Percentiles rank a stretch among this genome's conserved stretches.
phyloP scores from a whole-genome alignment of 331 rosid species.

The Phaseolus coccineus region DNA sequence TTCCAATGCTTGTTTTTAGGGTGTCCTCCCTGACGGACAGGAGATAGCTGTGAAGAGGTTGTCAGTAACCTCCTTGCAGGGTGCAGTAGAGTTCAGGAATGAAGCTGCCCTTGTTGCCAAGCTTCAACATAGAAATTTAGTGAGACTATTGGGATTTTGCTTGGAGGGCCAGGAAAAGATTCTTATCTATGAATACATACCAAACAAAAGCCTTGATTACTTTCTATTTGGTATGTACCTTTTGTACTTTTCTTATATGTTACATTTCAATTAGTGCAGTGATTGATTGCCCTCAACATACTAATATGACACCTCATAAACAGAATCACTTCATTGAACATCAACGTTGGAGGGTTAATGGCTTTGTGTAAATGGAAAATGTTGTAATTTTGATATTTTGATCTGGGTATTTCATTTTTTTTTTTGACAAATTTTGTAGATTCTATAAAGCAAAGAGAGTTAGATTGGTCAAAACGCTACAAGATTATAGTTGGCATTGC shows the following conservation, averaged over 20 bases:
- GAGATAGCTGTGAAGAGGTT: constrained; percentile 67
- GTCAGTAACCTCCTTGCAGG: constrained; percentile 53
- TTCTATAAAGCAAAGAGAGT: constrained; percentile 36
- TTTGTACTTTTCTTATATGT: constrained; percentile 19
- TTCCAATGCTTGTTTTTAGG: constrained; percentile 43
- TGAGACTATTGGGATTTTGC: constrained; percentile 61
- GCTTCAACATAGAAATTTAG: constrained; percentile 77
- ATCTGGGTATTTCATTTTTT: constrained; percentile 1
- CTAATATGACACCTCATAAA: neutral
- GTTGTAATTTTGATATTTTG: neutral
- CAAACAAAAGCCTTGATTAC: constrained; percentile 69
- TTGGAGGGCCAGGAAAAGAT: constrained; percentile 65
- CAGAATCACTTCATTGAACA: constrained; percentile 22
- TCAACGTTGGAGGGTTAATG: neutral
- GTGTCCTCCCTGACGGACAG: constrained; percentile 50
- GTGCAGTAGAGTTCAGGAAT: constrained; percentile 60
- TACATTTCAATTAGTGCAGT: neutral
- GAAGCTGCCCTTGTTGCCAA: constrained; percentile 63
- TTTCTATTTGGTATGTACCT: constrained; percentile 58
- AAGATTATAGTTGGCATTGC: constrained; percentile 60
- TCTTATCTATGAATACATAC: constrained; percentile 66
- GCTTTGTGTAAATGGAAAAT: neutral
- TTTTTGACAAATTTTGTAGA: constrained; percentile 44
- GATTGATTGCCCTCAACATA: constrained; percentile 7
- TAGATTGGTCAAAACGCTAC: constrained; percentile 57